Conservation (phyloP, 202 grass and related monocot genomes). For the Hordeum pubiflorum region DNA sequence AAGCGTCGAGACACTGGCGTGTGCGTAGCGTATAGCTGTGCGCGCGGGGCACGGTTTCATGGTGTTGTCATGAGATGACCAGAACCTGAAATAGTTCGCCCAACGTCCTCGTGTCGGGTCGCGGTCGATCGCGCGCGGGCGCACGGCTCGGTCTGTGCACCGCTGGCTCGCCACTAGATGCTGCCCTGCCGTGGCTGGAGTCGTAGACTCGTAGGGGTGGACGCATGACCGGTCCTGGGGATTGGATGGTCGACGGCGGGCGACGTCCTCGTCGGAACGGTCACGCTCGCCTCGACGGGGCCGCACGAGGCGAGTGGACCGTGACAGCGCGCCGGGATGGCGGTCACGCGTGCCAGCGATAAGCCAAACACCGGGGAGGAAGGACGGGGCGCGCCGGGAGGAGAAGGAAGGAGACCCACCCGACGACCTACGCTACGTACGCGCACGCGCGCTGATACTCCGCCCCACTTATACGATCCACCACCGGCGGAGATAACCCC, state of each 20-base stretch:
- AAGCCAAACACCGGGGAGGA: slow-evolving; percentile 22
- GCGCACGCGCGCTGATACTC: slow-evolving; percentile 24
- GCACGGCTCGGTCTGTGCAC: background rate
- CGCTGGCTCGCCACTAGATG: background rate
- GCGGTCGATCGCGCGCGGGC: background rate
- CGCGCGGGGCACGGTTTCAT: background rate
- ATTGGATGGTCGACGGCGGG: slow-evolving; percentile 39
- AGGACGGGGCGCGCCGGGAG: background rate
- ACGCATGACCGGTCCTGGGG: slow-evolving; percentile 3
- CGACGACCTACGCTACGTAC: background rate
- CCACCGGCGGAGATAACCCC: background rate
- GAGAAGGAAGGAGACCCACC: background rate
- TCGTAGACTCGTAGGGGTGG: background rate
- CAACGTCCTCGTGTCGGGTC: slow-evolving; percentile 31
- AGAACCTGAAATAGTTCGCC: slow-evolving; percentile 37
- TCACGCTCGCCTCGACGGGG: slow-evolving; percentile 30
- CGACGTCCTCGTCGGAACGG: slow-evolving; percentile 26
- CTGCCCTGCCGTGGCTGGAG: background rate
- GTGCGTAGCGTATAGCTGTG: background rate
- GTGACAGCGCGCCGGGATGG: slow-evolving; percentile 26
- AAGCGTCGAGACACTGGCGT: background rate
- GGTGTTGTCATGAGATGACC: slow-evolving; percentile 19
- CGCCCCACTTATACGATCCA: slow-evolving; percentile 33
- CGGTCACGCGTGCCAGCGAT: slow-evolving; percentile 31
- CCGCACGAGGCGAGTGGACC: slow-evolving; percentile 13